Percentiles rank a stretch among this genome's conserved stretches.
These are phyloP conservation scores for Purshia tridentata DNA, from an alignment of 306 rosid genomes.

Conservation along the genomic window DNA sequence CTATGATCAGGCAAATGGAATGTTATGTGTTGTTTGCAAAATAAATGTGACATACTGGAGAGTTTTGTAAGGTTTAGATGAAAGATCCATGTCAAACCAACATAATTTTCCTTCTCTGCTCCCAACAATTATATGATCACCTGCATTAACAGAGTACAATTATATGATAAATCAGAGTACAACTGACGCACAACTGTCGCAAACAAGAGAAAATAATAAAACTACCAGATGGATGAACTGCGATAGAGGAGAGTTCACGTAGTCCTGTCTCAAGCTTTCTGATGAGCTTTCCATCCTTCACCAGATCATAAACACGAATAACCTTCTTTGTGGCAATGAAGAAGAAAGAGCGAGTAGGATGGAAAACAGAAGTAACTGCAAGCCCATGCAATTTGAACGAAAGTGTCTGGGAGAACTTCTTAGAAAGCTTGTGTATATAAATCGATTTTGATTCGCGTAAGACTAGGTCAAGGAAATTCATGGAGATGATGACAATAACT, in stretches of 20 bases:
- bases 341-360: conserved; percentile 75
- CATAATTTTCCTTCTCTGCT: conserved; percentile 94
- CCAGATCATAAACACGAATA: conserved; percentile 74
- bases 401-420: conserved; percentile 69
- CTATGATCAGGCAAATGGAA: conserved; percentile 4
- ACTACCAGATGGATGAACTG: conserved; percentile 91
- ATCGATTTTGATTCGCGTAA: conserved; percentile 84
- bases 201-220: neutral
- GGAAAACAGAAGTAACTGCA: conserved; percentile 82
- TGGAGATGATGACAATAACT: neutral
- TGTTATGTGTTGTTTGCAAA: neutral
- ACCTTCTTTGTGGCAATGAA: conserved; percentile 72
- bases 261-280: conserved; percentile 89
- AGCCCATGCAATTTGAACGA: conserved; percentile 83
- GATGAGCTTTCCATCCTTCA: conserved; percentile 48
- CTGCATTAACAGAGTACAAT: conserved; percentile 45
- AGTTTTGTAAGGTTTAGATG: conserved; percentile 74
- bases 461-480: conserved; percentile 63
- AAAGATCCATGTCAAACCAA: conserved; percentile 99
- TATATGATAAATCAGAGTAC: conserved; percentile 15
- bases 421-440: conserved; percentile 77
- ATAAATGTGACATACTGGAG: conserved; percentile 50
- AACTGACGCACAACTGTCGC: neutral
- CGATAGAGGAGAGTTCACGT: conserved; percentile 78
- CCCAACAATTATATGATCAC: conserved; percentile 94